Percentiles rank a stretch among this genome's conserved stretches.
Evolutionary conservation across 2,329 filamentous ascomycete genomes (phyloP).

Genomic region (Hirsutella rhossiliensis): DNA sequence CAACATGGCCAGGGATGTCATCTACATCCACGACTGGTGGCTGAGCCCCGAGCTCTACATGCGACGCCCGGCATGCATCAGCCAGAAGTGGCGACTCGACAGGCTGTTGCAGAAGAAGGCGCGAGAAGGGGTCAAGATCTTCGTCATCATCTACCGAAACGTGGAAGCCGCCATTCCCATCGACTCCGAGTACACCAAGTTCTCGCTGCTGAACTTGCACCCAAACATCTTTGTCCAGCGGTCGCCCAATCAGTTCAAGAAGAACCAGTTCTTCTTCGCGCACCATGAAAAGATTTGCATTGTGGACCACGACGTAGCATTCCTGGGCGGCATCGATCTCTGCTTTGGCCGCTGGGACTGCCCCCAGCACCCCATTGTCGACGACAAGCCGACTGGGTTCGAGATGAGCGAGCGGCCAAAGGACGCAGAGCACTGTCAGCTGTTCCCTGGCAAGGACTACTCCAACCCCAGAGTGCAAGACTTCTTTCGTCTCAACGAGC

Average conservation of each 20-base stretch:
- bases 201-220: slow-evolving; percentile 86
- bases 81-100: slow-evolving; percentile 95
- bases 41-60: slow-evolving; percentile 92
- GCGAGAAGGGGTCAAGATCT: slow-evolving; percentile 89
- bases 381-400: slow-evolving; percentile 93
- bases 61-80: slow-evolving; percentile 85
- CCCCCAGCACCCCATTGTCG: slow-evolving; percentile 78
- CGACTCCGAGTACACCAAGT: slow-evolving; percentile 96
- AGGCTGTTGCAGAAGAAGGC: slow-evolving; percentile 88
- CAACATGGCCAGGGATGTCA: slow-evolving; percentile 92
- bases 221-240: slow-evolving; percentile 93
- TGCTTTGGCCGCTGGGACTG: slow-evolving; percentile 98
- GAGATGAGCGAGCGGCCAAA: slow-evolving; percentile 64
- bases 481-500: slow-evolving; percentile 85
- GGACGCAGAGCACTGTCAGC: slow-evolving; percentile 86
- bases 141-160: slow-evolving; percentile 95
- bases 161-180: slow-evolving; percentile 96
- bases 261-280: slow-evolving; percentile 99
- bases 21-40: slow-evolving; percentile 99
- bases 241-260: slow-evolving; percentile 94
- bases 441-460: slow-evolving; percentile 97
- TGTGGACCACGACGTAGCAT: slow-evolving; percentile 90
- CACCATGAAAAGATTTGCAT: slow-evolving; percentile 98
- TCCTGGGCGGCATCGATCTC: slow-evolving; percentile 88
- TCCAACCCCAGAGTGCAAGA: slow-evolving; percentile 93